Percentiles rank a stretch among this genome's conserved stretches.
Conservation (phyloP, 2,329 filamentous ascomycete genomes). For the Diaporthe sp. region DNA sequence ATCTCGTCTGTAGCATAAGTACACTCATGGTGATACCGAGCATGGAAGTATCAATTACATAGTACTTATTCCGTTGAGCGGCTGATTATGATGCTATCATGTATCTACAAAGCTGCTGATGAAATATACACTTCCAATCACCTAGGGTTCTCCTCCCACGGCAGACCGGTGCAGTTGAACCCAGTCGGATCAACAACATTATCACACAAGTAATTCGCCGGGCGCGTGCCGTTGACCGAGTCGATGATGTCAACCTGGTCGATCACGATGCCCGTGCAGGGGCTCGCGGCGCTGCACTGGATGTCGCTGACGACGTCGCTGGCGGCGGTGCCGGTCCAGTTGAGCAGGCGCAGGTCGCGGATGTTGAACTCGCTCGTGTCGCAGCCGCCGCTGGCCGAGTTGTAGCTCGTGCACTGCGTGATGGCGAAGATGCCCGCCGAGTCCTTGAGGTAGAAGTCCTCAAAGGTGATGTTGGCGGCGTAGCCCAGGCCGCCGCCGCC, state of each 20-base stretch:
- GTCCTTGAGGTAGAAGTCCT: slow-evolving; percentile 44
- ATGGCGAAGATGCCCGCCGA: slow-evolving; percentile 41
- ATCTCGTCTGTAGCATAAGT: too few relatives aligned
- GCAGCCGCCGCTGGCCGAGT: slow-evolving; percentile 42
- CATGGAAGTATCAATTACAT: not conserved
- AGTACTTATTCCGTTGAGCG: not conserved
- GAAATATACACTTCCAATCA: not conserved
- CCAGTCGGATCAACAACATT: slow-evolving; percentile 37
- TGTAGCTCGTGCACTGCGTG: slow-evolving; percentile 45
- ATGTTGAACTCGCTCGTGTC: slow-evolving; percentile 45
- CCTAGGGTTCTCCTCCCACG: slow-evolving; percentile 40
- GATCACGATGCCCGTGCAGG: slow-evolving; percentile 37
- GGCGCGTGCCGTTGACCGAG: slow-evolving; percentile 36
- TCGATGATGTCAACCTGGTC: slow-evolving; percentile 35
- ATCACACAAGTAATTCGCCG: slow-evolving; percentile 38
- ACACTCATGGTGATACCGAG: not conserved
- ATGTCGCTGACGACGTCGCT: slow-evolving; percentile 39
- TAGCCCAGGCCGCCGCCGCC: slow-evolving; percentile 42
- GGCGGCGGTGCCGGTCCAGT: slow-evolving; percentile 41
- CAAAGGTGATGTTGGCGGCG: slow-evolving; percentile 45
- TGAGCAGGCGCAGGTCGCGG: slow-evolving; percentile 40
- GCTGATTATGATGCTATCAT: not conserved
- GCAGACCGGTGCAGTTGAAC: slow-evolving; percentile 40
- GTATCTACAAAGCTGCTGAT: not conserved
- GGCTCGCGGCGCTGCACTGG: slow-evolving; percentile 42